A percentile compares a stretch with the other conserved stretches of the same genome.
phyloP scores from a whole-genome alignment of 1,284 basidiomycete species.

The Papiliotrema laurentii region DNA sequence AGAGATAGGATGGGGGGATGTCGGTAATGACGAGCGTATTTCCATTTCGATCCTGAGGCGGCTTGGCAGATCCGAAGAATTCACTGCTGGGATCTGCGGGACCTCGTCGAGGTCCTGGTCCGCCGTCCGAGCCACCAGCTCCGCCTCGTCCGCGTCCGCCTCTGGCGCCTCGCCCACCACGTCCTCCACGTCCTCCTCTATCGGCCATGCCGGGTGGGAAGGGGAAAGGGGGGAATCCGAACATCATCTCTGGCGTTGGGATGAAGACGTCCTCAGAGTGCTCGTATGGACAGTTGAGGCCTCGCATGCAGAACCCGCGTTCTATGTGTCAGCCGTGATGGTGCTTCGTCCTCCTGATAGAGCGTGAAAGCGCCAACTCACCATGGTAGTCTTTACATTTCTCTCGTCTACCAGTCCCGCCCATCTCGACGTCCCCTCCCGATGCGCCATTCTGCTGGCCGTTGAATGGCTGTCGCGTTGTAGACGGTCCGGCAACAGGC shows the following conservation, averaged over 20 bases:
- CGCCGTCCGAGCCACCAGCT: conserved; percentile 3
- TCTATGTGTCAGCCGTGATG: conserved; percentile 52
- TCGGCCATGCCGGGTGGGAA: not conserved
- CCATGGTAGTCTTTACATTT: conserved; percentile 82
- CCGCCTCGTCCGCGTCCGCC: conserved; percentile 42
- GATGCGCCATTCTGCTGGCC: not conserved
- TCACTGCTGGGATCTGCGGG: conserved; percentile 2
- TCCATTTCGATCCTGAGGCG: conserved; percentile 56
- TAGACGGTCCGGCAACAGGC: conserved; percentile 26
- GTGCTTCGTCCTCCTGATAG: no score
- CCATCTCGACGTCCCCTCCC: conserved; percentile 23
- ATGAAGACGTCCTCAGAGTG: conserved; percentile 62
- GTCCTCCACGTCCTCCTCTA: conserved; percentile 36
- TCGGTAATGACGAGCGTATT: conserved; percentile 92
- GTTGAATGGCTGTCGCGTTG: conserved; percentile 4
- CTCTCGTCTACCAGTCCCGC: conserved; percentile 5
- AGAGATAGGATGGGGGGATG: conserved; percentile 78
- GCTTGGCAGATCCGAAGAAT: conserved; percentile 30
- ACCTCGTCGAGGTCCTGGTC: not conserved
- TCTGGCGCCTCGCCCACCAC: conserved; percentile 53
- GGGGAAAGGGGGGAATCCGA: conserved; percentile 28
- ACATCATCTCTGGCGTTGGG: conserved; percentile 50
- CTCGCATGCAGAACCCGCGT: conserved; percentile 83
- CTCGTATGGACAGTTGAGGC: conserved; percentile 84
- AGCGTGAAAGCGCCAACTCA: conserved; percentile 50